Evolutionary conservation across 1,284 basidiomycete genomes (phyloP), one percentile per base, ranked within the genome.

Genomic region (Coniferiporia sulphurascens): DNA sequence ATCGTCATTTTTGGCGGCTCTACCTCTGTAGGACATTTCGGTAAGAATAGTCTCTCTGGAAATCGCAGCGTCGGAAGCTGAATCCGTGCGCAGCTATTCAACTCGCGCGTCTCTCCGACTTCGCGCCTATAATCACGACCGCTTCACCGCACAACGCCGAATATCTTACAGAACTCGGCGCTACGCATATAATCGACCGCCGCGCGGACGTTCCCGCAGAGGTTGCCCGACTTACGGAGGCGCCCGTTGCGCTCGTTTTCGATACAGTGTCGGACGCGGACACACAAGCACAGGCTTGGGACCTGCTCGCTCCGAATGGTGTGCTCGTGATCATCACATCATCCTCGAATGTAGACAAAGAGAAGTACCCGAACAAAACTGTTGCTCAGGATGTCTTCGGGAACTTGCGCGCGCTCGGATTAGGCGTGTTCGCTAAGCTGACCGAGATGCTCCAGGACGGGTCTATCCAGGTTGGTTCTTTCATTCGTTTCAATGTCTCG

Each of bases 71-170:
- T 41, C 38, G 4, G 1, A 22, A 10, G 36, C 32, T 55, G 10
- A 38, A 45, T 17, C 8, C 10, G 6, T 12, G 8, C 27, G 36
- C 17, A 62, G 60, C 45, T 17, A 62, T 62, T 50, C 84, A 86
- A 66, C 66, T 86, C 13, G 80, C 80, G 4, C 78, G 73, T 62
- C 64, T 79, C 32, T 76, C 79, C 0, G 83, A 81, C 0, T 82
- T 82, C 72, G 75, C 73, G 3, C 78, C 76, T 0, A 81, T 85
- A 60, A 78, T 85, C 54, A 71, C 80, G 5, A 82, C 79, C 1
- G 75, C 83, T 1, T 83, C 80, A 7, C 64, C 66, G 13, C 74
- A 73, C 61, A 76, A 84, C 62, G 63, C 68, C 22, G 70, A 68
- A 0, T 66, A 68, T 44, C 75, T 86, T 59, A 78, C 77, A 63